Conservation (phyloP, 768 basidiomycete genomes). For the Lyophyllum decastes region DNA sequence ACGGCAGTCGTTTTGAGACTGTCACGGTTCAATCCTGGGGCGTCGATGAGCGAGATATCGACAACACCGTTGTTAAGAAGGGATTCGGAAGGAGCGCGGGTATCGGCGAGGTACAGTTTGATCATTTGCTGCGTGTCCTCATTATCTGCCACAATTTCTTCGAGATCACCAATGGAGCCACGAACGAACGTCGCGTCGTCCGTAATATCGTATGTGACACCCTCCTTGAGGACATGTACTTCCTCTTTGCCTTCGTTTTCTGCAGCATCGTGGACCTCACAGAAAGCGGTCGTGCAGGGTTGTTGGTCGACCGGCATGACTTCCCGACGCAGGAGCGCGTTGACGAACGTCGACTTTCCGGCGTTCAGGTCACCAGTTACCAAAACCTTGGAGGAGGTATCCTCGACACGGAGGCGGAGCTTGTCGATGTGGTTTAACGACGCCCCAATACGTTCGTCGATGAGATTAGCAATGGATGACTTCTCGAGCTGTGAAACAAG, state of each 20-base stretch:
- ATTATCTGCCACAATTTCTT: conserved; percentile 76
- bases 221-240: conserved; percentile 79
- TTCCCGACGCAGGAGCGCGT: conserved; percentile 86
- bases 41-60: conserved; percentile 97
- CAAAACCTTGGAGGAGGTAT: conserved; percentile 93
- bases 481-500: conserved; percentile 94
- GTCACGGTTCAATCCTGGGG: conserved; percentile 96
- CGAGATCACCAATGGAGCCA: conserved; percentile 67
- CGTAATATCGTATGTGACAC: conserved; percentile 61
- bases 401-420: conserved; percentile 83
- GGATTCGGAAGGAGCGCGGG: conserved; percentile 75
- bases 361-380: conserved; percentile 98
- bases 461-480: conserved; percentile 86
- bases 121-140: conserved; percentile 73
- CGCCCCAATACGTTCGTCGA: conserved; percentile 80
- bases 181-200: conserved; percentile 80
- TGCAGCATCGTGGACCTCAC: conserved; percentile 90
- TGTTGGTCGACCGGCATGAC: conserved; percentile 98
- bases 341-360: conserved; percentile 98
- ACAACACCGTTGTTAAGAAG: conserved; percentile 94
- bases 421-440: conserved; percentile 81
- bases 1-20: conserved; percentile 92
- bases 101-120: conserved; percentile 88
- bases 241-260: conserved; percentile 83
- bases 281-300: conserved; percentile 95